Percentiles rank a stretch among this genome's conserved stretches.
Evolutionary conservation across 768 basidiomycete species (phyloP).

Genomic region (Megacollybia marginata): DNA sequence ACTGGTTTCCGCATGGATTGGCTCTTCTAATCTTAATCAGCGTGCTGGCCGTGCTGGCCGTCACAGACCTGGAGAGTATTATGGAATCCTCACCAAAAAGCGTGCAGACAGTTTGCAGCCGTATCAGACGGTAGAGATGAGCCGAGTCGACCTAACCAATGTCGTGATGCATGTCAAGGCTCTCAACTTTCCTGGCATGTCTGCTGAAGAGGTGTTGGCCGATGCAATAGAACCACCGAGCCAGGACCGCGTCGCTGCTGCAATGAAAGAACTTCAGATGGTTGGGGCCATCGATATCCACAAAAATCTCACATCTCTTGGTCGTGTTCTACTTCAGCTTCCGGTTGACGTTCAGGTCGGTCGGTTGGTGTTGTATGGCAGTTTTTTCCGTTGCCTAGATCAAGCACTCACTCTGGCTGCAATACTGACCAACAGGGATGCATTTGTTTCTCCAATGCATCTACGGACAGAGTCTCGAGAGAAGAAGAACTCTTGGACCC

Average conservation of each 20-base stretch:
- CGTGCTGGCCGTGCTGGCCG: conserved; percentile 90
- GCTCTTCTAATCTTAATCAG: conserved; percentile 84
- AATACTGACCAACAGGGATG: conserved; percentile 82
- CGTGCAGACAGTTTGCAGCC: conserved; percentile 57
- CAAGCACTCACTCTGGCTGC: conserved; percentile 87
- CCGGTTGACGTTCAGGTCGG: conserved; percentile 90
- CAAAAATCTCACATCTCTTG: conserved; percentile 78
- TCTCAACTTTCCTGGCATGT: conserved; percentile 78
- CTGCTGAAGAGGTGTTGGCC: conserved; percentile 80
- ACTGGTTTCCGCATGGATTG: conserved; percentile 87
- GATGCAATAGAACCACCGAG: conserved; percentile 88
- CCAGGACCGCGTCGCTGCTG: conserved; percentile 64
- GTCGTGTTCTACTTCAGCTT: conserved; percentile 79
- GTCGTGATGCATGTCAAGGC: conserved; percentile 97
- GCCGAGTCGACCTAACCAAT: conserved; percentile 80
- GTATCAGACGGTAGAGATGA: conserved; percentile 94
- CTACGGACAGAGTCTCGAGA: conserved; percentile 63
- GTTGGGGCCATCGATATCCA: conserved; percentile 78
- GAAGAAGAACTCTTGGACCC: conserved; percentile 73
- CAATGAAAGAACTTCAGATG: conserved; percentile 74
- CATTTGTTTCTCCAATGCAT: conserved; percentile 80
- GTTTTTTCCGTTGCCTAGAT: conserved; percentile 90
- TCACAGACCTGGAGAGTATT: conserved; percentile 88
- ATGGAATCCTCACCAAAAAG: conserved; percentile 63
- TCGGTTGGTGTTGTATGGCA: conserved; percentile 81